phyloP scores from a whole-genome alignment of 2,329 filamentous ascomycete species.

The Paraconiothyrium brasiliense region DNA sequence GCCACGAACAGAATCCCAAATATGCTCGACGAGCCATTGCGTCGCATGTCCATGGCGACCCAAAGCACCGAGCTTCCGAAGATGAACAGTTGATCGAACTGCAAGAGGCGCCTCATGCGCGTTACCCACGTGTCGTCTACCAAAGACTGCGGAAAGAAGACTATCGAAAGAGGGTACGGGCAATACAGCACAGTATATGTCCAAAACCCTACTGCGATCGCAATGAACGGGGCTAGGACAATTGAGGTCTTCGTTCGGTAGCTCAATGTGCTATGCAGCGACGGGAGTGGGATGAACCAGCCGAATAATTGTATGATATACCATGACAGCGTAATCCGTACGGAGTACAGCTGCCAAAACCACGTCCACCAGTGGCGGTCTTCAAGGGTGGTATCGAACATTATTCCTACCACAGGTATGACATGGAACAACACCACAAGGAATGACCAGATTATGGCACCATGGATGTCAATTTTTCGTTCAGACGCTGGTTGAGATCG shows the following conservation, averaged over 20 bases:
- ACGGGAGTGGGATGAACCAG: background rate
- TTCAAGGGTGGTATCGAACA: slow-evolving; percentile 18
- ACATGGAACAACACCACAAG: slow-evolving; percentile 17
- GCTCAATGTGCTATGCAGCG: background rate
- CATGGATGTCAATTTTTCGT: slow-evolving; percentile 14
- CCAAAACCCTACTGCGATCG: slow-evolving; percentile 17
- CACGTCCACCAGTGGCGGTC: slow-evolving; percentile 26
- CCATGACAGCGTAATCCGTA: slow-evolving; percentile 20
- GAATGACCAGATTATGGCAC: slow-evolving; percentile 16
- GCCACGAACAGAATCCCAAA: background rate
- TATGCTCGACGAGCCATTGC: background rate
- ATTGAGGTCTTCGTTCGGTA: slow-evolving; percentile 17
- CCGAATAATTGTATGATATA: slow-evolving; percentile 9
- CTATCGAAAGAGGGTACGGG: slow-evolving; percentile 18
- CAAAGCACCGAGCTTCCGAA: slow-evolving; percentile 11
- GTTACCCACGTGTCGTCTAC: slow-evolving; percentile 12
- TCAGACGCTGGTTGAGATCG: background rate
- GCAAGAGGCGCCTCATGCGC: slow-evolving; percentile 22
- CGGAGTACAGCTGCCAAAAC: slow-evolving; percentile 26
- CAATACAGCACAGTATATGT: slow-evolving; percentile 16
- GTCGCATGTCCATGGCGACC: slow-evolving; percentile 9
- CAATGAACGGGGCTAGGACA: slow-evolving; percentile 19
- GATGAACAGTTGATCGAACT: slow-evolving; percentile 21
- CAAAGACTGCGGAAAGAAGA: slow-evolving; percentile 21
- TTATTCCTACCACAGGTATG: slow-evolving; percentile 15